phyloP scores from a whole-genome alignment of 495 filamentous ascomycete species.

The Glutinoglossum americanum region DNA sequence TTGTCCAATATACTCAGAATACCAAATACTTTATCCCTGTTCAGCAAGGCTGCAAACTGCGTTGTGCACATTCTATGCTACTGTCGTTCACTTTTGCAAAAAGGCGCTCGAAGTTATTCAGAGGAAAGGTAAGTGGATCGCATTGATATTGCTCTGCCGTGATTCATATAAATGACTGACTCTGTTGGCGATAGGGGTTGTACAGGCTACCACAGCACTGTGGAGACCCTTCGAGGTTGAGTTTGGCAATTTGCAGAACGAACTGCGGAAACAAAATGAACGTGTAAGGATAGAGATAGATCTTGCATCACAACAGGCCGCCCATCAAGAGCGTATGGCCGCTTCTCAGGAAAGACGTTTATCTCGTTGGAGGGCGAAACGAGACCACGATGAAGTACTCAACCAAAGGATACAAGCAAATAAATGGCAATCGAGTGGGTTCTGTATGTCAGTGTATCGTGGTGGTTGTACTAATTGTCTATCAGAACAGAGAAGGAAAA shows the following conservation, averaged over 20 bases:
- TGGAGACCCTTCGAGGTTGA: constrained; percentile 10
- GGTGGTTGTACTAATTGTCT: neutral
- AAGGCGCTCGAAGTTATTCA: constrained; percentile 13
- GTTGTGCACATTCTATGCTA: constrained; percentile 18
- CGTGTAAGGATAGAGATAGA: constrained; percentile 8
- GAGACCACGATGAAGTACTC: neutral
- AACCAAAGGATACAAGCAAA: neutral
- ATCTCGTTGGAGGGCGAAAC: neutral
- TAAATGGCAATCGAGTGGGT: neutral
- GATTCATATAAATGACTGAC: neutral
- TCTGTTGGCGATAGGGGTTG: neutral
- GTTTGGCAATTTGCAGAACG: constrained; percentile 8
- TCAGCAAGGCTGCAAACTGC: constrained; percentile 14
- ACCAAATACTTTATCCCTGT: constrained; percentile 15
- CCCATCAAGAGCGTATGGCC: neutral
- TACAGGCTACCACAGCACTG: neutral
- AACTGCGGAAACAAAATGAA: constrained; percentile 2
- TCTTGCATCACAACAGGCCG: constrained; percentile 12
- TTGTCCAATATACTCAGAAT: constrained; percentile 17
- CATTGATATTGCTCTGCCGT: neutral
- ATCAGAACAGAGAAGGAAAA: neutral
- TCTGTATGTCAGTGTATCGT: neutral
- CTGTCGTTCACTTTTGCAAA: constrained; percentile 18
- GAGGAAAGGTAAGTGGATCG: neutral
- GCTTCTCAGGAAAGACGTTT: neutral